Base-by-base conservation (phyloP, 2,329 filamentous ascomycete species). In the Volutella citrinella region DNA sequence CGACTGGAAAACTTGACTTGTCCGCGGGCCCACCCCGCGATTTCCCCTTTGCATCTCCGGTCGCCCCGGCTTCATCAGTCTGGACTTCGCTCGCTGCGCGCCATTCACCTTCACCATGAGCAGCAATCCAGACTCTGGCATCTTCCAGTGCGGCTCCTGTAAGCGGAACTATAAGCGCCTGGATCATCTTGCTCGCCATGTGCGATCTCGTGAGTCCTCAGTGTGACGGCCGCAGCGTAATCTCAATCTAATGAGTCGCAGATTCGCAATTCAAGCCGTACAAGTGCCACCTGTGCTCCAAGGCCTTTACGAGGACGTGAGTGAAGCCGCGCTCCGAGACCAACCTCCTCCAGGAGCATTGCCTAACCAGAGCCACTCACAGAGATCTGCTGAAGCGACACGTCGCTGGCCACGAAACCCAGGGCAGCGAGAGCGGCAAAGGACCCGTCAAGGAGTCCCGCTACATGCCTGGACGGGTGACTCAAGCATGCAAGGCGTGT, bases 161-260 rank as follows among this genome's bases (percentile, higher is more conserved):
- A 45, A 56, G 16, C 48, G 44, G 20, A 42, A 43, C 7, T 60
- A 56, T 28, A 55, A 46, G 24, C 48, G 57, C 6, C 31, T 54
- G 25, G 57, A 60, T 27, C 57, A 60, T 42, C 45, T 60, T 8
- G 48, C 52, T 10, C 55, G 57, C 18, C 57, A 60, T 41, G 48
- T 60, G 14, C 50, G 56, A n/a, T 56, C 57, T 9, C 57, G 57
- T 61, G 45, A 24, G 51, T 37, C 20, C n/a, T n/a, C n/a, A n/a
- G n/a, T n/a, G n/a, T n/a, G n/a, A n/a, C n/a, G n/a, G n/a, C n/a
- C n/a, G n/a, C n/a, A n/a, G n/a, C n/a, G 24, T 14, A 19, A 6
- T 33, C 21, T 11, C 17, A 27, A 19, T 18, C 20, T 15, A 36
- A 22, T 19, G 7, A 12, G 3, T 16, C 11, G n/a, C 30, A 60